Conservation (phyloP, 1,284 basidiomycete species). For the Amylostereum areolatum region DNA sequence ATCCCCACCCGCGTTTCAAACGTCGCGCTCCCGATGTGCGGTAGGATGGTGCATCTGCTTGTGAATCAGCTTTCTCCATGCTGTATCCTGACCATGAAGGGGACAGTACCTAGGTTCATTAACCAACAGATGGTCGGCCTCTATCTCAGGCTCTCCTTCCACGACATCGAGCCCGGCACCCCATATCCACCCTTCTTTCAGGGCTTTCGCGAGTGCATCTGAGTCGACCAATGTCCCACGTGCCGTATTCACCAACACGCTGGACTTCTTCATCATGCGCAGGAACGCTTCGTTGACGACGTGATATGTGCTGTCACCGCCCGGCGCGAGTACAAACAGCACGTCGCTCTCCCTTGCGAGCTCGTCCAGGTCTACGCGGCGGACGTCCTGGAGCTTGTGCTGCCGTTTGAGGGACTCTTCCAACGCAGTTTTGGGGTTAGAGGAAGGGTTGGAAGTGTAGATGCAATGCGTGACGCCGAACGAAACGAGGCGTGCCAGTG, state of each 20-base stretch:
- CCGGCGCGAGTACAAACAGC: constrained; percentile 79
- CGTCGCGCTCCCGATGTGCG: constrained; percentile 90
- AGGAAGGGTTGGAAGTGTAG: constrained; percentile 55
- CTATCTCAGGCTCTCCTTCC: constrained; percentile 84
- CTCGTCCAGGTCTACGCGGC: constrained; percentile 55
- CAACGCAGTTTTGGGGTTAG: constrained; percentile 35
- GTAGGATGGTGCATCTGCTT: constrained; percentile 69
- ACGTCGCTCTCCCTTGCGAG: constrained; percentile 76
- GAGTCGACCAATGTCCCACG: constrained; percentile 85
- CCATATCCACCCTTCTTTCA: constrained; percentile 76
- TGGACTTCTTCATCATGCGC: constrained; percentile 77
- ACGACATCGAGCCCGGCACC: constrained; percentile 93
- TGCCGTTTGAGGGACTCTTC: constrained; percentile 46
- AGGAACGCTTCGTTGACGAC: constrained; percentile 72
- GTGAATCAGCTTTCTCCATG: constrained; percentile 3
- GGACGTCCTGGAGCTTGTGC: constrained; percentile 47
- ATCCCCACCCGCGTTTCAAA: constrained; percentile 79
- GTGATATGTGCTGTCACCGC: constrained; percentile 68
- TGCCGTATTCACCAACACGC: constrained; percentile 76
- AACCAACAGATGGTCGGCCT: constrained; percentile 73
- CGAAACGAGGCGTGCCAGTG: constrained; percentile 67
- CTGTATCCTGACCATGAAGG: not conserved
- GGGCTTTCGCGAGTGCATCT: constrained; percentile 77
- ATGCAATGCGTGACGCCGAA: constrained; percentile 71
- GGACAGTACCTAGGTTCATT: constrained; percentile 56